Base-by-base conservation (phyloP, 2,329 filamentous ascomycete species). In the Gnomoniopsis smithogilvyi region DNA sequence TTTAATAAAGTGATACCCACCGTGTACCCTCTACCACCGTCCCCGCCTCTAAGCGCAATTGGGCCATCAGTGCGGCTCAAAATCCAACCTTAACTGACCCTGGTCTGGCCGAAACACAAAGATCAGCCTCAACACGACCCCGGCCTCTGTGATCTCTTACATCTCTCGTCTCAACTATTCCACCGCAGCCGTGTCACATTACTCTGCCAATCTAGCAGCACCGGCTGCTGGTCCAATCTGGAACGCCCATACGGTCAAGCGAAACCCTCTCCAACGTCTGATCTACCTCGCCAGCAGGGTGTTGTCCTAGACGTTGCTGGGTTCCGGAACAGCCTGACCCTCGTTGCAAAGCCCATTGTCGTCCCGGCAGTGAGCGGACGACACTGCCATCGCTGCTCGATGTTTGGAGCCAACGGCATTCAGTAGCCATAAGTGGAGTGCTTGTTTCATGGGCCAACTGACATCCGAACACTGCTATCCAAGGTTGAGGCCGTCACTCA, bases 241-340 rank as follows among this genome's bases (percentile, higher is more conserved):
- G 75, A 68, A 76, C 74, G 68, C 67, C 64, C 68, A 66, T 64
- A 62, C 67, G 66, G 62, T 62, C 67, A 66, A 69, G 66, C 77
- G 76, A 81, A 80, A 80, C 77, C 65, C 60, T 65, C 69, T 75
- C 72, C 69, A 73, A 73, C 74, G 77, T 79, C 75, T 79, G 74
- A 75, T 77, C 73, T 70, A 67, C 68, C 49, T 56, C 51, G 52
- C 62, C 54, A 50, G 30, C 36, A 53, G 43, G 60, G 57, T 51
- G 36, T 33, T 30, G 50, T 56, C 60, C 56, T 34, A 26, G 60
- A 41, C 45, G 47, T 22, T 43, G 49, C 65, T 61, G 63, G 63
- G 64, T 63, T 63, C 62, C 51, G 54, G 51, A 49, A 36, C 52
- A 47, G 55, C 52, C 47, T 52, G 38, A 50, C 51, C 46, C 56